phyloP scores from a whole-genome alignment of 306 rosid genomes.

The Acacia acuminata region DNA sequence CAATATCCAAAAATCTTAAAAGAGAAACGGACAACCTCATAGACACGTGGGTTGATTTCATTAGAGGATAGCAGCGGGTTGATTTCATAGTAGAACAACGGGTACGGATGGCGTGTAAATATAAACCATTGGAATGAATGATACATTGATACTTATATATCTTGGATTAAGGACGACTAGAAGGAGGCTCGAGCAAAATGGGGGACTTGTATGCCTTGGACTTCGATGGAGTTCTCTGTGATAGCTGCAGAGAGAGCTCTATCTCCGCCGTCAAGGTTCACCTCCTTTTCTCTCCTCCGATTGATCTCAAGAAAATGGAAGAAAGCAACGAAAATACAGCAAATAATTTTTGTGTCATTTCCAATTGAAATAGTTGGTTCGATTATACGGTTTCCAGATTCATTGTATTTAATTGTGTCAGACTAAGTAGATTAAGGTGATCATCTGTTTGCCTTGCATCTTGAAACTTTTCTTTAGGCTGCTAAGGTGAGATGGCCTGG shows the following conservation, averaged over 20 bases:
- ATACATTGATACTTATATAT: background rate
- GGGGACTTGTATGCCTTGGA: slow-evolving; percentile 88
- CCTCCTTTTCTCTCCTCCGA: background rate
- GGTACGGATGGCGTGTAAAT: slow-evolving; percentile 25
- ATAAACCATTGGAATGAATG: slow-evolving; percentile 6
- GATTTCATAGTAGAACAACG: background rate
- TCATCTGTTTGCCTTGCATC: slow-evolving; percentile 23
- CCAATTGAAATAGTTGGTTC: background rate
- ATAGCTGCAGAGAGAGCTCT: slow-evolving; percentile 95
- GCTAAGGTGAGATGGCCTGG: slow-evolving; percentile 82
- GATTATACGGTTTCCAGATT: background rate
- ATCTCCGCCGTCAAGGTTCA: slow-evolving; percentile 81
- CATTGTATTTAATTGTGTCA: slow-evolving; percentile 1
- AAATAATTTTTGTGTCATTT: background rate
- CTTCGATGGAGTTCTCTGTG: slow-evolving; percentile 91
- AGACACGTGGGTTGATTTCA: background rate
- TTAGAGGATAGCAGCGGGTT: background rate
- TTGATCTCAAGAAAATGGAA: slow-evolving; percentile 15
- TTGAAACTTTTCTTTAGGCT: slow-evolving; percentile 52
- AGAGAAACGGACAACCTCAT: background rate
- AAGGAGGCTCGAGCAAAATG: slow-evolving; percentile 43
- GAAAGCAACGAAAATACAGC: background rate
- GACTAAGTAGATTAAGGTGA: background rate
- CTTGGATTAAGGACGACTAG: background rate
- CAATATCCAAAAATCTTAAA: background rate